Evolutionary conservation across 495 filamentous ascomycete species (phyloP), one percentile per base, ranked within the genome.

Genomic region (Lepidopterella palustris): DNA sequence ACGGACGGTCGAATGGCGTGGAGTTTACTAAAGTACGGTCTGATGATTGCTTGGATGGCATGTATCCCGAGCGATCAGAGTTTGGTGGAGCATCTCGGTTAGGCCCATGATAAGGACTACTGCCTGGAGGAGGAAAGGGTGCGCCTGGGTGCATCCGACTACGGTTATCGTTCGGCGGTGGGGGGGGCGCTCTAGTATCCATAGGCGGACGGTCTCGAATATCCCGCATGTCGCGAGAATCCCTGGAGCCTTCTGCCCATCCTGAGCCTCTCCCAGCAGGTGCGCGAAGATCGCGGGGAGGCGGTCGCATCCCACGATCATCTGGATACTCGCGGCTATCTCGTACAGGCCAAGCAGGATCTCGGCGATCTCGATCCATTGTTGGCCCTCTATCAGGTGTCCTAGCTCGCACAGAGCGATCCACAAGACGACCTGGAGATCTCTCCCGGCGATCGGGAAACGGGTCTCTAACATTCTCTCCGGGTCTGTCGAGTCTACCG

Each of bases 401-500:
- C n/a, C 67, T 53, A 9, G 32, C 50, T 28, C 71, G 69, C n/a
- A n/a, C n/a, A n/a, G n/a, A n/a, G n/a, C n/a, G n/a, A n/a, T n/a
- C n/a, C n/a, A n/a, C n/a, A n/a, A n/a, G 61, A 39, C 66, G 57
- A 4, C 57, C 57, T 5, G 70, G 67, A n/a, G 70, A 71, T 23
- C 45, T 53, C 3, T 69, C 66, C 27, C 65, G 66, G 24, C 72
- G 71, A 42, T 47, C 58, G 5, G 55, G 57, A 13, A 58, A 57
- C 5, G 50, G 18, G n/a, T 67, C 64, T 3, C 66, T 62, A 18
- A 40, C 52, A 18, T 56, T 39, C 31, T 73, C 69, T 29, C 47
- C 53, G 4, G 67, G 64, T n/a, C 73, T 59, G 9, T 73, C 70
- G 4, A 69, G 66, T 28, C 72, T 61, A 18, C 69, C 68, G 55